phyloP scores from a whole-genome alignment of 345 rosid genomes.

The Populus davidiana region DNA sequence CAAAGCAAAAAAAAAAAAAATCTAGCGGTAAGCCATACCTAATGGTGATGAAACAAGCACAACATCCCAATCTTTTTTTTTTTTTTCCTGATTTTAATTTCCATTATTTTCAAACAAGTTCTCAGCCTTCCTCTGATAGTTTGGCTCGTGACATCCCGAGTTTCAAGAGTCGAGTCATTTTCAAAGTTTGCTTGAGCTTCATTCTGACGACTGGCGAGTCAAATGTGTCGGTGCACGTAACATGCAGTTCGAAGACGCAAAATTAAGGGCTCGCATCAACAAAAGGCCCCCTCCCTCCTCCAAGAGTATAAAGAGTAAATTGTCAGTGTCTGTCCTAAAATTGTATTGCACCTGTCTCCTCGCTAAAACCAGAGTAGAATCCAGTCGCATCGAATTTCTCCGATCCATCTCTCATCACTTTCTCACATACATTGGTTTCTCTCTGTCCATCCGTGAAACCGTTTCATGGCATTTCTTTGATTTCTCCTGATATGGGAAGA shows the following conservation, averaged over 20 bases:
- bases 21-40: background rate
- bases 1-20: background rate
- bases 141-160: background rate
- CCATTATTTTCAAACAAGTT: background rate
- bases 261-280: background rate
- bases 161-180: background rate
- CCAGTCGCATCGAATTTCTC: background rate
- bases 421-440: background rate
- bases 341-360: slow-evolving; percentile 12
- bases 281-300: background rate
- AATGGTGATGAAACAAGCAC: background rate
- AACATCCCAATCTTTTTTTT: background rate
- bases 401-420: no score
- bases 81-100: background rate
- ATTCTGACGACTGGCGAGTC: background rate
- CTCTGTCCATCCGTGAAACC: slow-evolving; percentile 3
- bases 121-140: background rate
- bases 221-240: background rate
- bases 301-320: no score
- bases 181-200: background rate
- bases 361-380: slow-evolving; percentile 25
- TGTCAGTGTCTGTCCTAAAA: background rate
- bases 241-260: background rate
- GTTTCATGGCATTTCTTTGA: background rate
- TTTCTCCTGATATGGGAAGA: slow-evolving; percentile 42